phyloP scores from a whole-genome alignment of 371 early-diverging fungal species.

The Circinella minor region DNA sequence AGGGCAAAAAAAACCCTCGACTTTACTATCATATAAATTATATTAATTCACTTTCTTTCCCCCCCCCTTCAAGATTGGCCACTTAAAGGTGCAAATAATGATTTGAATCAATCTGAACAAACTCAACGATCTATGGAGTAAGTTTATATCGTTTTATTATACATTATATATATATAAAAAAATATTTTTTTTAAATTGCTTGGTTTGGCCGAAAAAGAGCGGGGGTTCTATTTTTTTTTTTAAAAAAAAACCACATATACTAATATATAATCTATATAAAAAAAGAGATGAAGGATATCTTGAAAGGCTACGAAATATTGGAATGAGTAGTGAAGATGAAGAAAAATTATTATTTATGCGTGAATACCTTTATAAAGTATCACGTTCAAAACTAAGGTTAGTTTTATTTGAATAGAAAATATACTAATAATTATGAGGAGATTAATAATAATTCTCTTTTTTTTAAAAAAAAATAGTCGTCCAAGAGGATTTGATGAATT shows the following conservation, averaged over 20 bases:
- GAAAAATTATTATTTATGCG: constrained; percentile 74
- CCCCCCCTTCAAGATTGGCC: constrained; percentile 20
- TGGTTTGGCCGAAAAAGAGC: no score
- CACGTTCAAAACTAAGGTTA: constrained; percentile 59
- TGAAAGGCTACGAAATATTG: constrained; percentile 66
- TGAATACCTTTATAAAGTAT: constrained; percentile 78
- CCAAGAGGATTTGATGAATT: constrained; percentile 32
- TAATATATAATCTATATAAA: no score
- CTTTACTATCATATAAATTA: no score
- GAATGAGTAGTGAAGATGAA: constrained; percentile 82
- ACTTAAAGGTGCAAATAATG: constrained; percentile 23
- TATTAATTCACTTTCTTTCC: no score
- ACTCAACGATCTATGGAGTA: constrained; percentile 1
- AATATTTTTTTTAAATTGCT: no score
- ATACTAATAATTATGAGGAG: no score
- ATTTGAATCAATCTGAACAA: neutral
- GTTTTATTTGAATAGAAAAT: neutral
- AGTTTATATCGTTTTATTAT: no score
- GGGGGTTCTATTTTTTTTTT: neutral
- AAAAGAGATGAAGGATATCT: constrained; percentile 60
- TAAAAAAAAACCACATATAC: neutral
- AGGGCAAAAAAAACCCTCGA: no score
- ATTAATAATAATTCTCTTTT: neutral
- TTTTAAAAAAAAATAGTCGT: constrained; percentile 21
- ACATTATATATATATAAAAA: no score